phyloP scores from a whole-genome alignment of 768 basidiomycete genomes.

The Imleria badia region DNA sequence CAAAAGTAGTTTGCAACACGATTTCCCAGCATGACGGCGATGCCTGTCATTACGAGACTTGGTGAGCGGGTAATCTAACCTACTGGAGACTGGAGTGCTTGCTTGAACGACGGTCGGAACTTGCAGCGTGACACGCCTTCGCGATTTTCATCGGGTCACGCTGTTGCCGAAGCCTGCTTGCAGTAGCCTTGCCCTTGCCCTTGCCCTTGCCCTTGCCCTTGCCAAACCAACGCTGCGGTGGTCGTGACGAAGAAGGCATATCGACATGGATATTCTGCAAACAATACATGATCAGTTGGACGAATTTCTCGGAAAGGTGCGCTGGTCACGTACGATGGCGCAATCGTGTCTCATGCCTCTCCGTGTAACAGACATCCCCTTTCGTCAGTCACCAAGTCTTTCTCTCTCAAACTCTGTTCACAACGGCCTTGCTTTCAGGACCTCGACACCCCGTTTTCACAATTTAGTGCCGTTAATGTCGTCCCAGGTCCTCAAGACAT shows the following conservation, averaged over 20 bases:
- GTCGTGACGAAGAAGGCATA: neutral
- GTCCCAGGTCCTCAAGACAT: constrained; percentile 16
- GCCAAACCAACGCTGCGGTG: constrained; percentile 2
- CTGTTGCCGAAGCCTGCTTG: neutral
- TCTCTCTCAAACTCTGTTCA: neutral
- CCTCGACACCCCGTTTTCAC: constrained; percentile 22
- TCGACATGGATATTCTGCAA: constrained; percentile 17
- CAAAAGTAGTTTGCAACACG: no score
- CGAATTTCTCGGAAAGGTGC: constrained; percentile 22
- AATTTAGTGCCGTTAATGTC: constrained; percentile 6
- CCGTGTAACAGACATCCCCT: constrained; percentile 13
- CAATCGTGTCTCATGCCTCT: constrained; percentile 33
- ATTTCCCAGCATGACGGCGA: neutral
- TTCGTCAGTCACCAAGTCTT: constrained; percentile 15
- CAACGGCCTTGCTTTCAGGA: neutral
- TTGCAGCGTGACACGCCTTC: constrained; percentile 9
- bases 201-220: constrained; percentile 1
- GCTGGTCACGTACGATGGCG: constrained; percentile 25
- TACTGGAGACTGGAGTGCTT: neutral
- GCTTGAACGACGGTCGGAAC: no score
- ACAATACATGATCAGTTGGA: constrained; percentile 20
- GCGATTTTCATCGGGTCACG: neutral
- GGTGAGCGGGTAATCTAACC: neutral
- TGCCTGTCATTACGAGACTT: constrained; percentile 4
- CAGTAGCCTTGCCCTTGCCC: neutral